phyloP scores from a whole-genome alignment of 306 rosid genomes.

The Albizia julibrissin region DNA sequence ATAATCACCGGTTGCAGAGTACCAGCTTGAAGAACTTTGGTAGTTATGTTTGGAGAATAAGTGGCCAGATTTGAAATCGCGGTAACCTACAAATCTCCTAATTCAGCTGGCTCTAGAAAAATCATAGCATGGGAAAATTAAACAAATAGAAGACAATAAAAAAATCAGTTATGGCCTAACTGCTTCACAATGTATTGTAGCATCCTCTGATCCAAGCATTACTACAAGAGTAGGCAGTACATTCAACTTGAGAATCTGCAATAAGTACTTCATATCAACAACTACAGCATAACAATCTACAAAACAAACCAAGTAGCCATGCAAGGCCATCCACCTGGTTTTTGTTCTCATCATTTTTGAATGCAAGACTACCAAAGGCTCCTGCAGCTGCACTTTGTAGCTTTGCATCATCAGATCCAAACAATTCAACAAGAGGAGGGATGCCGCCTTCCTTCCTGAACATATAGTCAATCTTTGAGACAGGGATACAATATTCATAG shows the following conservation, averaged over 20 bases:
- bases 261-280: constrained; percentile 32
- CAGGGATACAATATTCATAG: background rate
- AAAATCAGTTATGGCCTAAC: constrained; percentile 38
- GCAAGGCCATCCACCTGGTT: constrained; percentile 44
- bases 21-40: no score
- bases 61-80: constrained; percentile 50
- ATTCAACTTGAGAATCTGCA: constrained; percentile 63
- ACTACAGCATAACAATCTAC: background rate
- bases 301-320: background rate
- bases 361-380: constrained; percentile 61
- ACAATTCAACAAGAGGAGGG: constrained; percentile 68
- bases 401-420: constrained; percentile 49
- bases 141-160: background rate
- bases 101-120: constrained; percentile 25
- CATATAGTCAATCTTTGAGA: background rate
- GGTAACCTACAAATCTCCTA: constrained; percentile 48
- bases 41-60: no score
- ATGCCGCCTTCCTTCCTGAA: constrained; percentile 72
- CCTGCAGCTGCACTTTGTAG: constrained; percentile 69
- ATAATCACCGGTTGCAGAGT: no score
- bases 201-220: constrained; percentile 65
- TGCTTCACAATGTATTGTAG: constrained; percentile 55
- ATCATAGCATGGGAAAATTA: background rate
- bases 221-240: constrained; percentile 63
- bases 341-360: constrained; percentile 62